These are phyloP conservation scores for Cercospora zeina DNA, from an alignment of 2,329 filamentous ascomycete genomes.

Conservation along the genomic window DNA sequence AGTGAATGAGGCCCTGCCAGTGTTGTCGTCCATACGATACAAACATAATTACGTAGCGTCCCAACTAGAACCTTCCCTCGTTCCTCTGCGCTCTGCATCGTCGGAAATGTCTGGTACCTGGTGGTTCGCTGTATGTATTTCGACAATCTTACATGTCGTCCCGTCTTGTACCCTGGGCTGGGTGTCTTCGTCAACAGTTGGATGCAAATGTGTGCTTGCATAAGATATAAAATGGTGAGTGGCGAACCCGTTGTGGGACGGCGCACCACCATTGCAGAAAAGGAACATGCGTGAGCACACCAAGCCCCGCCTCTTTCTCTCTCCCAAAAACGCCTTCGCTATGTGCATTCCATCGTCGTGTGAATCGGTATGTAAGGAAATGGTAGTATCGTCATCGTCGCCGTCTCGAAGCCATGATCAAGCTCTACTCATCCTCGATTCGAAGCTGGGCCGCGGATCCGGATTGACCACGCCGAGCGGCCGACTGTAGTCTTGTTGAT, in stretches of 20 bases:
- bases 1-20: slow-evolving; percentile 3
- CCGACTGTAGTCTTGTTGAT: slow-evolving; percentile 52
- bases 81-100: slow-evolving; percentile 9
- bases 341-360: slow-evolving; percentile 23
- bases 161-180: slow-evolving; percentile 10
- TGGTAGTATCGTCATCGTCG: slow-evolving; percentile 21
- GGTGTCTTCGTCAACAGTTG: slow-evolving; percentile 17
- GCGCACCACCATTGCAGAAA: slow-evolving; percentile 18
- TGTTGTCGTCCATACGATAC: slow-evolving; percentile 25
- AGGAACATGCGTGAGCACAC: slow-evolving; percentile 17
- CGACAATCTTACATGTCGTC: slow-evolving; percentile 11
- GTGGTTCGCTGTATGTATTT: slow-evolving; percentile 19
- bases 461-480: slow-evolving; percentile 46
- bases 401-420: slow-evolving; percentile 4
- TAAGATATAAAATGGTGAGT: slow-evolving; percentile 16
- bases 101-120: slow-evolving; percentile 18
- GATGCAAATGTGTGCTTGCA: slow-evolving; percentile 27
- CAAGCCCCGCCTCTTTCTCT: slow-evolving; percentile 15
- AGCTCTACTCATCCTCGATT: slow-evolving; percentile 29
- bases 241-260: slow-evolving; percentile 3
- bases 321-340: slow-evolving; percentile 23
- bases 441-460: slow-evolving; percentile 38
- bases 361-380: slow-evolving; percentile 20
- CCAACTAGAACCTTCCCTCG: slow-evolving; percentile 7
- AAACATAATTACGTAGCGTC: slow-evolving; percentile 30